Base-by-base conservation (phyloP, 768 basidiomycete species). In the Xerocomellus chrysenteron region DNA sequence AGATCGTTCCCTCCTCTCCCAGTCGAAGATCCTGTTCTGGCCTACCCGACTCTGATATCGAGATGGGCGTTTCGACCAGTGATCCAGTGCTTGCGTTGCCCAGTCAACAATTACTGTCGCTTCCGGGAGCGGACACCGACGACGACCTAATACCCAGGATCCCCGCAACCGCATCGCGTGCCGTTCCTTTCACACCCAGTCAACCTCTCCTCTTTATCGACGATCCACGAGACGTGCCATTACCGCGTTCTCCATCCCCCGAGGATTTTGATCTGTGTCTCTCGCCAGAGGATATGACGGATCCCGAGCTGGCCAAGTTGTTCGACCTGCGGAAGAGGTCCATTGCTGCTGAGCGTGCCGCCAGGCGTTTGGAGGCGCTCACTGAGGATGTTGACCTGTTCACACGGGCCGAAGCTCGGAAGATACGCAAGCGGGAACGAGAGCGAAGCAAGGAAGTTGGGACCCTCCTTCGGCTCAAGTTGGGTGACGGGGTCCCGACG, bases 361-460 rank as follows among this genome's bases (percentile, higher is more conserved):
- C 71, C 12, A 54, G 69, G 52, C 68, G 65, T 30, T 36, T 61
- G 47, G 74, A 76, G 56, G 54, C 62, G 52, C 58, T 74, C 57
- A 61, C 70, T 26, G 72, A 73, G 19, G 71, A 75, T 51, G 71
- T 71, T n/a, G 71, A 73, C 64, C 72, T 73, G 57, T 71, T 73
- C 55, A 61, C 67, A 55, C 73, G 74, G 35, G 72, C 72, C 57
- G 81, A 80, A 61, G 78, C 77, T 51, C 70, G 77, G 59, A 76
- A 73, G 57, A 66, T 53, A 60, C 71, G 79, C 58, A 83, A 81
- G 67, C 71, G 74, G 48, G 80, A 82, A 62, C 79, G 80, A 62
- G 85, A 84, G 68, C 73, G 78, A 40, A 75, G 77, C 24, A 77
- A 78, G 58, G 86, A 87, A 73, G 70, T 86, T 12, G 77, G 78